A percentile compares a stretch with the other conserved stretches of the same genome.
Evolutionary conservation across 2,329 filamentous ascomycete species (phyloP).

Genomic region (Trichophyton benhamiae): DNA sequence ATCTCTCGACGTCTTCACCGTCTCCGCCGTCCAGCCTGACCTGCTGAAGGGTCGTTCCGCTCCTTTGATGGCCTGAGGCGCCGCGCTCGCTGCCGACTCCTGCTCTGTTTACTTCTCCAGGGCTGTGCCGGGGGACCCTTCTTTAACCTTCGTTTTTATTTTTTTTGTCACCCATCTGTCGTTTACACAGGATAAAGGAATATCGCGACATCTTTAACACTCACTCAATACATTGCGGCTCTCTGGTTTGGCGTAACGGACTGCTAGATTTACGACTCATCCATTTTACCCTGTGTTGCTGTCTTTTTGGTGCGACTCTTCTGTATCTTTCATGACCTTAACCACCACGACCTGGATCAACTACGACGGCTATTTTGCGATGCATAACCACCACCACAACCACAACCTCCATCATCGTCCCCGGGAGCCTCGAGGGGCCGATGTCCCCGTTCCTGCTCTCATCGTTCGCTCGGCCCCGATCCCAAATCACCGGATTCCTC

Average conservation of each 20-base stretch:
- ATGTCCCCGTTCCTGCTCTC: neutral
- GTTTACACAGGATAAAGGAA: neutral
- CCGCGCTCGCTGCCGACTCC: neutral
- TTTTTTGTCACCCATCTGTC: neutral
- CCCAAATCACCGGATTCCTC: neutral
- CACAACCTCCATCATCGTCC: neutral
- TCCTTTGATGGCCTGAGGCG: slow-evolving; percentile 1
- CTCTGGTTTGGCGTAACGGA: neutral
- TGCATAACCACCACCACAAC: neutral
- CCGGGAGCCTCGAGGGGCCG: neutral
- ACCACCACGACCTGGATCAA: neutral
- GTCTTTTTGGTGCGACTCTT: neutral
- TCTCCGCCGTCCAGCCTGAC: neutral
- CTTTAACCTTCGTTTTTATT: neutral
- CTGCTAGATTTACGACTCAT: neutral
- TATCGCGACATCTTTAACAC: neutral
- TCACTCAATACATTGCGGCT: neutral
- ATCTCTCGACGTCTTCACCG: neutral
- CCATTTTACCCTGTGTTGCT: neutral
- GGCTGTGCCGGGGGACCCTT: slow-evolving; percentile 2
- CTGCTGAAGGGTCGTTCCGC: neutral
- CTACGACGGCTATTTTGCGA: neutral
- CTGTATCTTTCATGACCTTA: neutral
- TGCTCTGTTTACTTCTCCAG: neutral
- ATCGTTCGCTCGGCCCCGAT: neutral